These are phyloP conservation scores for Beta macrorhiza DNA, from an alignment of 179 eudicot species.

Conservation along the genomic window DNA sequence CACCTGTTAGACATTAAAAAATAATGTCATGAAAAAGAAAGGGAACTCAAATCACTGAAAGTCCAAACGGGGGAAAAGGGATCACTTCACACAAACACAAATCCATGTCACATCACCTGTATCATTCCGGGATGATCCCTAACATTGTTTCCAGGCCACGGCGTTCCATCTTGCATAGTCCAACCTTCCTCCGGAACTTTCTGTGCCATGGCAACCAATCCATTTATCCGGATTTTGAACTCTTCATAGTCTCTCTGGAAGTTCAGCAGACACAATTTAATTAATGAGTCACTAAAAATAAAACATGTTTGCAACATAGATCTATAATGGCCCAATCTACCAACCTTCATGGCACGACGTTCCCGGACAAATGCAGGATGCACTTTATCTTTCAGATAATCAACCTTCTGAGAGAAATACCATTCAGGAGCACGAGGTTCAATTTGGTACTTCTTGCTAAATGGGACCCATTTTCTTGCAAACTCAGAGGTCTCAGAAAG, in stretches of 20 bases:
- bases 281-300: neutral
- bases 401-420: constrained; percentile 88
- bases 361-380: constrained; percentile 95
- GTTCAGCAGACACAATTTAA: neutral
- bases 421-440: constrained; percentile 98
- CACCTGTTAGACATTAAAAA: constrained; percentile 46
- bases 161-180: constrained; percentile 97
- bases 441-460: constrained; percentile 77
- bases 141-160: constrained; percentile 96
- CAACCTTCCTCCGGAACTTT: constrained; percentile 96
- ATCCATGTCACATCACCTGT: constrained; percentile 51
- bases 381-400: constrained; percentile 84
- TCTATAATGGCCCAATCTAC: neutral
- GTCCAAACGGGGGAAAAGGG: neutral
- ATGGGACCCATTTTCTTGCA: constrained; percentile 94
- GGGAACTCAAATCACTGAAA: neutral
- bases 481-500: constrained; percentile 90
- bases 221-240: constrained; percentile 83
- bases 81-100: neutral
- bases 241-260: constrained; percentile 91
- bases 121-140: constrained; percentile 99
- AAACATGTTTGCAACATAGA: neutral
- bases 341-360: constrained; percentile 91
- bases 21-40: neutral
- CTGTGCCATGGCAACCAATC: constrained; percentile 87